Percentiles rank a stretch among this genome's conserved stretches.
Evolutionary conservation across 2,329 filamentous ascomycete species (phyloP).

Genomic region (Paraphoma sp.): DNA sequence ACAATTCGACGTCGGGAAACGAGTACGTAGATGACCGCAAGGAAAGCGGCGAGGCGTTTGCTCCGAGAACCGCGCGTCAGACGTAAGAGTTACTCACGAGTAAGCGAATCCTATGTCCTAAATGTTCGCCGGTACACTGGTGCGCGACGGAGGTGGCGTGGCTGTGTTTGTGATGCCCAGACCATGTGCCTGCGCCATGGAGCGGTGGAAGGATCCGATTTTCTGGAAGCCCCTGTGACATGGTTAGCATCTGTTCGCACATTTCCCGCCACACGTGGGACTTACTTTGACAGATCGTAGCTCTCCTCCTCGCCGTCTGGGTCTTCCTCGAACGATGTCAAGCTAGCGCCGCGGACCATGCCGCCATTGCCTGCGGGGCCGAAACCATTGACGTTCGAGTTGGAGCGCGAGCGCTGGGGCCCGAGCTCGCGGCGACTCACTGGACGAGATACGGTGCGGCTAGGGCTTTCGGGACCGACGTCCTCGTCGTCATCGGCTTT

Average conservation of each 20-base stretch:
- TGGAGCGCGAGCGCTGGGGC: conserved; percentile 36
- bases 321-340: conserved; percentile 47
- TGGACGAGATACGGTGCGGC: conserved; percentile 43
- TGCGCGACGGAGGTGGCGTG: conserved; percentile 21
- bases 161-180: conserved; percentile 23
- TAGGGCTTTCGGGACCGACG: conserved; percentile 41
- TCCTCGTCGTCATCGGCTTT: conserved; percentile 45
- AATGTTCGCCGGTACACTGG: conserved; percentile 34
- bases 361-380: conserved; percentile 32
- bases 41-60: too few species aligned
- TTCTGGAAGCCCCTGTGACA: conserved; percentile 55
- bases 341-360: conserved; percentile 45
- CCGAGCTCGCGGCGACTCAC: conserved; percentile 41
- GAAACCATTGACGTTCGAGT: conserved; percentile 38
- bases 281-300: conserved; percentile 59
- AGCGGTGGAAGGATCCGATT: conserved; percentile 55
- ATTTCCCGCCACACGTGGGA: conserved; percentile 2
- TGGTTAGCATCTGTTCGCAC: conserved; percentile 17
- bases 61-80: too few species aligned
- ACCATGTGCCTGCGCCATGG: conserved; percentile 40
- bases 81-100: neutral
- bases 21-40: too few species aligned
- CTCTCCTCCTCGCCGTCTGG: conserved; percentile 54
- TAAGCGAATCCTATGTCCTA: conserved; percentile 8
- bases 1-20: too few species aligned